Evolutionary conservation across 139 green algal genomes (phyloP), one percentile per base, ranked within the genome.

Genomic region (Coccomyxa sp.): DNA sequence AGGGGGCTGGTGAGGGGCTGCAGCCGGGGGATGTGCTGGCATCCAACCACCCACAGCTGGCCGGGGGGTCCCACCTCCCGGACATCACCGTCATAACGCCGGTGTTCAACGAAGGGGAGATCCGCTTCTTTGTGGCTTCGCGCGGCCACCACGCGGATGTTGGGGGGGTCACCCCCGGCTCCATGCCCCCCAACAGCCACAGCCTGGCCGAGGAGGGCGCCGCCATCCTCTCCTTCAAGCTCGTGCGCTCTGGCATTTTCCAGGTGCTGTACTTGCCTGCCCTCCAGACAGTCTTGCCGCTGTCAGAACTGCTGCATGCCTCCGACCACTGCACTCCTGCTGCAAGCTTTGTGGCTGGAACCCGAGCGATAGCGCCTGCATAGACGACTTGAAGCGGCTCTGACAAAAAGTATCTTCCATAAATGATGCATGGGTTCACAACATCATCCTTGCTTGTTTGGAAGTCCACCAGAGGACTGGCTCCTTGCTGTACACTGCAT

Each of bases 11-110:
- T 7, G 67, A 87, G 23, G 85, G 86, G n/a, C 82, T 90, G 57
- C 63, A 91, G 21, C 85, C 95, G 82, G 97, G 97, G 13, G 97
- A 99, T 80, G 96, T 98, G 79, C 87, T 99, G 80, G 88, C 97
- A 32, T 93, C 90, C 84, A 99, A 99, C 89, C 95, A 99, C 89
- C 97, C 97, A 0, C 91, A 97, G 85, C 87, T 93, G 14, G 95
- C 96, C 31, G 97, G 97, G 13, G 97, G 97, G 59, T 95, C 87
- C 81, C 97, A 99, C 89, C 91, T 99, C 76, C 97, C 97, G 0
- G 97, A 99, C 94, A 98, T 99, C 88, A 99, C 97, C 9, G 97
- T 98, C 75, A 96, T 99, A 85, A 99, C 96, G 11, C 97, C 97
- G 14, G 96, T 99, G 31, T 98, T 95, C 77, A 84, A 89, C 14